Conservation (phyloP, 1,284 basidiomycete species). For the Erythrobasidium hasegawianum region DNA sequence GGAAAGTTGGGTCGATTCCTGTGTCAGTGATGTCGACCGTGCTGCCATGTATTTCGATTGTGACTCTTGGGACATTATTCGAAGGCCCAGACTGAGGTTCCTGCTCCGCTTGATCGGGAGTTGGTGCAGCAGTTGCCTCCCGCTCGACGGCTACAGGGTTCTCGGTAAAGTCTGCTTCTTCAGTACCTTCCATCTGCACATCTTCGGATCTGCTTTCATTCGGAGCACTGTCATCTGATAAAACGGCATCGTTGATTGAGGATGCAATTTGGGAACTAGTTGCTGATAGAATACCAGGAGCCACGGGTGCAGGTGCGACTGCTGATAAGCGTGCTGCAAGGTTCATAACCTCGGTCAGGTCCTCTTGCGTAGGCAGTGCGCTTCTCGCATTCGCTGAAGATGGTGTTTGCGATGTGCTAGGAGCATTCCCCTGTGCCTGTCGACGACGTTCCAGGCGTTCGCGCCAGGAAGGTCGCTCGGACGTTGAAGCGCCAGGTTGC, state of each 20-base stretch:
- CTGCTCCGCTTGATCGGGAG: background rate
- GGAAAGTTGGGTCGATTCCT: conserved; percentile 95
- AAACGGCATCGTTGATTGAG: background rate
- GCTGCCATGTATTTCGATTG: conserved; percentile 83
- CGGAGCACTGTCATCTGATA: background rate
- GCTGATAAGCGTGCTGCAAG: conserved; percentile 18
- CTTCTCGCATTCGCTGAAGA: conserved; percentile 21
- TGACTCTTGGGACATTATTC: conserved; percentile 56
- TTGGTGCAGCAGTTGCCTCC: background rate
- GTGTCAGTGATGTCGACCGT: conserved; percentile 98
- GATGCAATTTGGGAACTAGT: background rate
- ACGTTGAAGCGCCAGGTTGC: background rate
- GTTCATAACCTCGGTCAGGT: conserved; percentile 22
- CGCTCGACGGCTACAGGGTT: background rate
- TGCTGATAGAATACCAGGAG: background rate
- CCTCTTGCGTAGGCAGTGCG: conserved; percentile 8
- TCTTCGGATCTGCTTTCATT: conserved; percentile 2
- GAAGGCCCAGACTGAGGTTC: background rate
- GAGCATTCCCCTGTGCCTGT: conserved; percentile 12
- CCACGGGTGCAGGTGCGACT: background rate
- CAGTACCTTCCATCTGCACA: background rate
- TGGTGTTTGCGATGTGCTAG: background rate
- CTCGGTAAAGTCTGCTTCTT: background rate
- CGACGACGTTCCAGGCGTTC: conserved; percentile 14
- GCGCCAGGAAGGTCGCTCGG: conserved; percentile 14